phyloP scores from a whole-genome alignment of 139 green algal genomes.

The Astrephomene gubernaculifera region DNA sequence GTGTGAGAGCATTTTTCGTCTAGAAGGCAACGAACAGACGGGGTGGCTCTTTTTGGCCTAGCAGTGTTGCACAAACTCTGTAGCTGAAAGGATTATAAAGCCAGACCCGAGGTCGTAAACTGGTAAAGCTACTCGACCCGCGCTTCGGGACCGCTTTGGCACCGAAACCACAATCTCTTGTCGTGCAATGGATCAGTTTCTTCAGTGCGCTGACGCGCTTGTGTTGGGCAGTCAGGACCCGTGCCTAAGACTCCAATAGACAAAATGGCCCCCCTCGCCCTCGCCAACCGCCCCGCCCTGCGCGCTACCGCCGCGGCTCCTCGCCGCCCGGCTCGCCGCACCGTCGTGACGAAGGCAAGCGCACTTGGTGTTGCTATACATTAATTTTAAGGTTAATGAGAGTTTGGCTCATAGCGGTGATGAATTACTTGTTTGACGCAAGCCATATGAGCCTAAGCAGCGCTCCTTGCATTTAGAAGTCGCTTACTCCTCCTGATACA shows the following conservation, averaged over 20 bases:
- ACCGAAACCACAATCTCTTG: conserved; percentile 23
- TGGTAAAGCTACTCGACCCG: no score
- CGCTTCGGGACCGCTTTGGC: not conserved
- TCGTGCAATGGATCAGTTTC: conserved; percentile 21
- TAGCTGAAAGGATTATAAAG: no score
- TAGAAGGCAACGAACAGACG: no score
- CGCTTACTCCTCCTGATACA: no score
- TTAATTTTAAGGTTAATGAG: not conserved
- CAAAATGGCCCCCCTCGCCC: conserved; percentile 34
- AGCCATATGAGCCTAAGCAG: no score
- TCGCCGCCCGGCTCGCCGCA: conserved; percentile 16
- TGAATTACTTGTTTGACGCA: no score
- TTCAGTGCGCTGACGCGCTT: not conserved
- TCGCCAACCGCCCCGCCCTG: conserved; percentile 18
- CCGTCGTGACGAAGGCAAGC: conserved; percentile 34
- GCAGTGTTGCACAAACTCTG: no score
- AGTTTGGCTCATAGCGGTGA: not conserved
- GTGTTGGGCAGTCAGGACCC: not conserved
- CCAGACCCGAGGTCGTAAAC: no score
- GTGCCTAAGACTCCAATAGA: conserved; percentile 17
- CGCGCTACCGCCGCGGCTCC: conserved; percentile 13
- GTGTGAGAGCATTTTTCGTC: no score
- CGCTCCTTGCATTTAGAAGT: no score
- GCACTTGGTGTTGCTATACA: not conserved
- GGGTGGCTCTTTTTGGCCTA: no score